These are phyloP conservation scores for Rhizophora mangle DNA, from an alignment of 345 rosid species.

Conservation along the genomic window DNA sequence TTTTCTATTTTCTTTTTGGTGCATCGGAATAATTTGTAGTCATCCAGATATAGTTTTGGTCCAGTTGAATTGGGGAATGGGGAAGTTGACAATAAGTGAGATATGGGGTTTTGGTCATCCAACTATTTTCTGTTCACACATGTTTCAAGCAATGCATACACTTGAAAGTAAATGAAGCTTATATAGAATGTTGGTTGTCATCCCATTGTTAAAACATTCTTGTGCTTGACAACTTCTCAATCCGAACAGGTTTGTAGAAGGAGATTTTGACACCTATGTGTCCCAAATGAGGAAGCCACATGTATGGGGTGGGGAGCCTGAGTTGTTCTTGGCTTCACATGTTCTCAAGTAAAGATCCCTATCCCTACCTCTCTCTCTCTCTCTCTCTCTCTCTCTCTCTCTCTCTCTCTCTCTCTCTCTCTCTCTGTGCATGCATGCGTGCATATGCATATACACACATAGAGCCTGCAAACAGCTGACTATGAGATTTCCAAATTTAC, in stretches of 20 bases:
- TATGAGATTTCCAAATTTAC: too few relatives aligned
- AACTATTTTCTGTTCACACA: background rate
- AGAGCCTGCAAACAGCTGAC: too few relatives aligned
- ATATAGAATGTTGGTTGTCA: too few relatives aligned
- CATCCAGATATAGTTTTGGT: too few relatives aligned
- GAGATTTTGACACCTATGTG: conserved; percentile 81
- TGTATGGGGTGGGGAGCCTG: conserved; percentile 99
- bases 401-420: too few relatives aligned
- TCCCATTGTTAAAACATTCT: background rate
- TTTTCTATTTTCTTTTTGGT: too few relatives aligned
- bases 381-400: too few relatives aligned
- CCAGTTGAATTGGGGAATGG: too few relatives aligned
- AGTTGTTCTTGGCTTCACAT: conserved; percentile 92
- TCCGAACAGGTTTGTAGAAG: conserved; percentile 83
- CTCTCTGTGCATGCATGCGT: background rate
- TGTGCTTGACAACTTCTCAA: conserved; percentile 14
- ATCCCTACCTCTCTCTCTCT: conserved; percentile 1
- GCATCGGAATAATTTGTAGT: too few relatives aligned
- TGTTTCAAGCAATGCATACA: background rate
- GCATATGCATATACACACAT: background rate
- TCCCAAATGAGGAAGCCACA: conserved; percentile 74
- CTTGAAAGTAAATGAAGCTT: background rate
- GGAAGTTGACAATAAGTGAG: too few relatives aligned
- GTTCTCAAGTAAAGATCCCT: conserved; percentile 60
- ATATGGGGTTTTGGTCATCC: background rate